Base-by-base conservation (phyloP, 2,329 filamentous ascomycete genomes). In the Dactylellina parvicollis region DNA sequence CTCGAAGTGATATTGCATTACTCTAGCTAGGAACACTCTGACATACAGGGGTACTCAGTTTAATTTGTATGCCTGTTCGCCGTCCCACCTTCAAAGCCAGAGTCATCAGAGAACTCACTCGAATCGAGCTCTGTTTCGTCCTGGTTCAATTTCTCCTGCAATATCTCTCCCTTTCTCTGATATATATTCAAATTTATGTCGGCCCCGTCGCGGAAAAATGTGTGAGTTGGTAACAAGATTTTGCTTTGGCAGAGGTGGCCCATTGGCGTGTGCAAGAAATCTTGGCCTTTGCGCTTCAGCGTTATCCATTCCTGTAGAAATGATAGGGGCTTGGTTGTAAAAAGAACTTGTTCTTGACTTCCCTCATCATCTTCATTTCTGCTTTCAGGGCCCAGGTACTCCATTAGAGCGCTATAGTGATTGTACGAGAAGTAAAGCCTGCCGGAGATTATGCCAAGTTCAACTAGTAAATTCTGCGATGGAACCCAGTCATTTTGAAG, bases 381-480 rank as follows among this genome's bases (percentile, higher is more conserved):
- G 18, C 49, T 26, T 14, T 47, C 46, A 14, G 62, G 20, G 9
- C 34, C 1, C 77, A 60, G 55, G 46, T 70, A 79, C 1, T 75
- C 24, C n/a, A 79, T 80, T 1, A 85, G 73, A 0, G 74, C 42
- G 0, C 59, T 30, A 44, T 83, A 83, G 54, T 89, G 86, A 0
- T 79, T 71, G 76, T 80, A 86, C 0, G 84, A 81, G 62, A 89
- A 84, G 75, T 90, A 90, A 0, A 90, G 80, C 0, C 87, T 82
- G 0, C 88, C 88, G 0, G 86, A 81, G 49, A 89, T 82, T 3
- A 90, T 81, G 0, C 88, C 88, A 0, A 90, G 77, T 75, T 90
- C 86, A 0, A 86, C 81, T 0, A 78, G 80, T 0, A 90, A 79
- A 86, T 86, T 88, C 0, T 65, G 16, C 0, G 88, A 87, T 0